Evolutionary conservation across 352 stramenopile genomes (phyloP).

Genomic region (Blastocystis hominis): DNA sequence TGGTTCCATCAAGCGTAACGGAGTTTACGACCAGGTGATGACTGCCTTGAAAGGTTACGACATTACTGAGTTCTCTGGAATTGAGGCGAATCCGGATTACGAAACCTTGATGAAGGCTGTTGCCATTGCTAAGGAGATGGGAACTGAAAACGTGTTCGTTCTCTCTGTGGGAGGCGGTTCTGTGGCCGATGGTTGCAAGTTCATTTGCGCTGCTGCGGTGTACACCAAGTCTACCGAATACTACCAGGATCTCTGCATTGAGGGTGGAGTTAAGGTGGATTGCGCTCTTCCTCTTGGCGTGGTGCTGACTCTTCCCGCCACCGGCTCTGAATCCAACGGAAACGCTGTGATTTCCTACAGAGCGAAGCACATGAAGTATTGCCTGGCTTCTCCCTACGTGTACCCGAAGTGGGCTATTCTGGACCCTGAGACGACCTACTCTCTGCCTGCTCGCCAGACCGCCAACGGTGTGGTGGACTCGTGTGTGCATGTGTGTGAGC

Average conservation of each 20-base stretch:
- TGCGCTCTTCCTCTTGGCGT: constrained; percentile 49
- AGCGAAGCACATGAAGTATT: constrained; percentile 57
- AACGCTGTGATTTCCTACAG: constrained; percentile 56
- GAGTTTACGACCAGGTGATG: constrained; percentile 55
- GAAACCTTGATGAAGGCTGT: constrained; percentile 53
- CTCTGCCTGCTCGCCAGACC: constrained; percentile 37
- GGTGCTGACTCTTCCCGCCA: constrained; percentile 43
- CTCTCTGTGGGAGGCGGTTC: constrained; percentile 57
- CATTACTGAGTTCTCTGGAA: constrained; percentile 47
- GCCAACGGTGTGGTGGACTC: constrained; percentile 55
- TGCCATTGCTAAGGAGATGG: constrained; percentile 35
- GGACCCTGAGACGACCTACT: constrained; percentile 54
- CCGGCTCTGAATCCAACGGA: constrained; percentile 51
- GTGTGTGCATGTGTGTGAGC: constrained; percentile 54
- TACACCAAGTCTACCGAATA: constrained; percentile 48
- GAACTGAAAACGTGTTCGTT: constrained; percentile 44
- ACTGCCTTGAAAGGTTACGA: constrained; percentile 28
- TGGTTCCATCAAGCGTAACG: constrained; percentile 56
- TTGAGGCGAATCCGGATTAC: constrained; percentile 56
- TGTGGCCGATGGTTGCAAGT: constrained; percentile 52
- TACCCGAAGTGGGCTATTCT: constrained; percentile 50
- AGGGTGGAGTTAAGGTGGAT: background rate
- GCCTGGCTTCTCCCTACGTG: background rate
- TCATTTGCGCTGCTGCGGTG: constrained; percentile 50
- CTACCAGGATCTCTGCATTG: constrained; percentile 24